These are phyloP conservation scores for Coix lacrymajobi DNA, from an alignment of 176 grass and related monocot genomes.

Conservation along the genomic window DNA sequence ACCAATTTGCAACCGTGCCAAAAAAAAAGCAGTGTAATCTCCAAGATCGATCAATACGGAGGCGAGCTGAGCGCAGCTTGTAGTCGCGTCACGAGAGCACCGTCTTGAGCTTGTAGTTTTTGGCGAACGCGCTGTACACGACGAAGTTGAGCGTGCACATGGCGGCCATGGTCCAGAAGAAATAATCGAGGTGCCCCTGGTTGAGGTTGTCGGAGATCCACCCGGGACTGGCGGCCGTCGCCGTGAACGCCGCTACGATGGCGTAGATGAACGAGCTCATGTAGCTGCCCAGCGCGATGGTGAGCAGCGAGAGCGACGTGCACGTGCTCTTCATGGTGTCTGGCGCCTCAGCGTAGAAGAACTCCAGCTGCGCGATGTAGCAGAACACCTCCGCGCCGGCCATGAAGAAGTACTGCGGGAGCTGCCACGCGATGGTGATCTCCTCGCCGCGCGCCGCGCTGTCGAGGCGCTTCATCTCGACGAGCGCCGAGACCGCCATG, in stretches of 20 bases:
- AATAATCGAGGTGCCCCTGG: slow-evolving; percentile 61
- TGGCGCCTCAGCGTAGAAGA: slow-evolving; percentile 67
- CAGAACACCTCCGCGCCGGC: slow-evolving; percentile 62
- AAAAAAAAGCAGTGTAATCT: background rate
- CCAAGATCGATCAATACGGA: background rate
- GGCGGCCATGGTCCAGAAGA: slow-evolving; percentile 48
- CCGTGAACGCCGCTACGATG: slow-evolving; percentile 37
- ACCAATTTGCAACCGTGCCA: background rate
- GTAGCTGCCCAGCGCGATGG: slow-evolving; percentile 65
- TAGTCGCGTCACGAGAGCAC: slow-evolving; percentile 34
- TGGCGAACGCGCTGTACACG: slow-evolving; percentile 46
- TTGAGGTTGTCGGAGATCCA: slow-evolving; percentile 69
- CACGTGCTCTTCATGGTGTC: slow-evolving; percentile 83
- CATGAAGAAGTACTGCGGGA: slow-evolving; percentile 62
- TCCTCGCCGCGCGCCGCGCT: slow-evolving; percentile 5
- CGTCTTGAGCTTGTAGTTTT: slow-evolving; percentile 74
- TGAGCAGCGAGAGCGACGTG: slow-evolving; percentile 62
- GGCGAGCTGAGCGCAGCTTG: background rate
- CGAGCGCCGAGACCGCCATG: slow-evolving; percentile 45
- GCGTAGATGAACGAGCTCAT: slow-evolving; percentile 70
- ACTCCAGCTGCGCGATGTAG: slow-evolving; percentile 71
- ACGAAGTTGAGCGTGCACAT: slow-evolving; percentile 48
- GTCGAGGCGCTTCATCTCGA: slow-evolving; percentile 51
- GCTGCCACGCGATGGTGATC: slow-evolving; percentile 49
- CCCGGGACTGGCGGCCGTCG: slow-evolving; percentile 25